Percentiles rank a stretch among this genome's conserved stretches.
Conservation (phyloP, 495 filamentous ascomycete genomes). For the Trichoderma gamsii region DNA sequence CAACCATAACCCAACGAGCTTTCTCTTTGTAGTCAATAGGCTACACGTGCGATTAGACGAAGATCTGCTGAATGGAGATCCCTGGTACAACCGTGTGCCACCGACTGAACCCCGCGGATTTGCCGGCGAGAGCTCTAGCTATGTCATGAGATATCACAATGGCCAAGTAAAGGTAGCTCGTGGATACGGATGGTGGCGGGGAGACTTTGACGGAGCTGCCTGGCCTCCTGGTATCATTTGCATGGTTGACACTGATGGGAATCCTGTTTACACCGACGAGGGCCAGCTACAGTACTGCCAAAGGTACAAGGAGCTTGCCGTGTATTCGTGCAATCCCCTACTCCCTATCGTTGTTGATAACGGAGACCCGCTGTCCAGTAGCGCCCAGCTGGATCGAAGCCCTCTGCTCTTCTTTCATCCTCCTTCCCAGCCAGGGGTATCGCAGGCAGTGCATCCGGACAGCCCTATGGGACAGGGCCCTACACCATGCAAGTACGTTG, state of each 20-base stretch:
- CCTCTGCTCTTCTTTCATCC: conserved; percentile 23
- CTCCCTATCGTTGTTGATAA: conserved; percentile 27
- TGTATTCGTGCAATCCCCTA: conserved; percentile 32
- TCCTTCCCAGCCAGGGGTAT: conserved; percentile 15
- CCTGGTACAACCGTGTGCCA: conserved; percentile 27
- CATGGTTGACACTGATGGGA: not conserved
- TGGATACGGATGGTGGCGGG: conserved; percentile 22
- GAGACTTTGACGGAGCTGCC: not conserved
- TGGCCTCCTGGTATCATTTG: conserved; percentile 20
- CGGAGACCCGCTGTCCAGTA: conserved; percentile 23
- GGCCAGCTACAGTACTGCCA: not conserved
- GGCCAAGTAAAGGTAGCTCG: conserved; percentile 21
- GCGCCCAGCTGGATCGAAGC: conserved; percentile 23
- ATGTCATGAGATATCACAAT: conserved; percentile 27
- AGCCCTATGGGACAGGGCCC: not conserved
- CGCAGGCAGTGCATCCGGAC: conserved; percentile 13
- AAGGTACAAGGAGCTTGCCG: conserved; percentile 19
- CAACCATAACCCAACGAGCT: conserved; percentile 15
- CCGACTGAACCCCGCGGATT: conserved; percentile 20
- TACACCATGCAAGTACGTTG: conserved; percentile 18
- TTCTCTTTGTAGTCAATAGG: conserved; percentile 35
- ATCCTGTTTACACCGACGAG: not conserved
- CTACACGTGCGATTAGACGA: conserved; percentile 18
- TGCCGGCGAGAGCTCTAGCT: conserved; percentile 16
- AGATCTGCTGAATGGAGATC: conserved; percentile 9